Percentiles rank a stretch among this genome's conserved stretches.
These are phyloP conservation scores for Pestalotiopsis sp. DNA, from an alignment of 2,329 filamentous ascomycete genomes.

Conservation along the genomic window DNA sequence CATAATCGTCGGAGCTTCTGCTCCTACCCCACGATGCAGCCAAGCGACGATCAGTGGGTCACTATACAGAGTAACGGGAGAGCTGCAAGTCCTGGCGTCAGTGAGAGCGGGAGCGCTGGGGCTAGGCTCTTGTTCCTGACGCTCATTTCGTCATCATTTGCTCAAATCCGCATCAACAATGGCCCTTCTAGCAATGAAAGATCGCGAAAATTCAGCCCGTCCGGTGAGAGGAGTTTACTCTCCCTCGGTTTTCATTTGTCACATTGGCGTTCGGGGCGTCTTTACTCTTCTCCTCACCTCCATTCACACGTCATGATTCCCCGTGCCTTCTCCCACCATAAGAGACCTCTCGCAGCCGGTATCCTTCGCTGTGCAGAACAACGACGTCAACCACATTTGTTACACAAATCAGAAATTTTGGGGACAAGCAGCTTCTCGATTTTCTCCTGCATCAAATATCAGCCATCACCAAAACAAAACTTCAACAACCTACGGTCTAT, in stretches of 20 bases:
- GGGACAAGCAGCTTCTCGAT: neutral
- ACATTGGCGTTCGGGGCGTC: neutral
- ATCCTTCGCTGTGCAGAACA: neutral
- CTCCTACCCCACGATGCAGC: neutral
- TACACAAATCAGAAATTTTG: neutral
- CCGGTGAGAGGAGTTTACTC: neutral
- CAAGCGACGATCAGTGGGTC: neutral
- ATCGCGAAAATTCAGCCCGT: neutral
- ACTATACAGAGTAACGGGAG: neutral
- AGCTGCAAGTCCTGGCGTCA: neutral
- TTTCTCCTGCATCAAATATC: neutral
- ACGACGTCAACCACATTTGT: neutral
- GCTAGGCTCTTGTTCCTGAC: neutral
- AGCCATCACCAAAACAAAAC: neutral
- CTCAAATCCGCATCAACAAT: neutral
- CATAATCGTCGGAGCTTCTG: neutral
- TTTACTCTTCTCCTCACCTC: neutral
- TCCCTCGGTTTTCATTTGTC: neutral
- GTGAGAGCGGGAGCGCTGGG: neutral
- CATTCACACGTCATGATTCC: slow-evolving; percentile 6
- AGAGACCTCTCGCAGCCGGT: neutral
- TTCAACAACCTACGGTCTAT: slow-evolving; percentile 10
- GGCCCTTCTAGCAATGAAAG: neutral
- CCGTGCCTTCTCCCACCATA: slow-evolving; percentile 1
- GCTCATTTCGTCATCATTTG: slow-evolving; percentile 3